phyloP scores from a whole-genome alignment of 148 eudicot genomes.

The Arctostaphylos glauca region DNA sequence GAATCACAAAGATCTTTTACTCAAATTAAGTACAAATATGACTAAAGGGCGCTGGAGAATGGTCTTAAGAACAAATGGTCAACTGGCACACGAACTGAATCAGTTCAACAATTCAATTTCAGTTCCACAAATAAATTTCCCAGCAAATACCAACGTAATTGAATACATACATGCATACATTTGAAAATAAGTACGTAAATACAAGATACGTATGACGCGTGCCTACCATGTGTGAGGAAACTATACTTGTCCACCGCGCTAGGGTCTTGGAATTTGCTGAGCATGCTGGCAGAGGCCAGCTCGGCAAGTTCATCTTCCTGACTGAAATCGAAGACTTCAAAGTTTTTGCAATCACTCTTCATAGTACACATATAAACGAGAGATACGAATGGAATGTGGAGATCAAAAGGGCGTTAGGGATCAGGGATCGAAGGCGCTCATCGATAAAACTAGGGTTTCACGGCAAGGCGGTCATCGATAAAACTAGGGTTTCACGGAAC shows the following conservation, averaged over 20 bases:
- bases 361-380: not conserved
- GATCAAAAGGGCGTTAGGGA: not conserved
- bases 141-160: not conserved
- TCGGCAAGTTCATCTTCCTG: slow-evolving; percentile 40
- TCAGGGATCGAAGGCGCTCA: not conserved
- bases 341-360: slow-evolving; percentile 21
- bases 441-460: not conserved
- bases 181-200: not conserved
- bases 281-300: not conserved
- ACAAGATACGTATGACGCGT: not conserved
- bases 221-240: slow-evolving; percentile 32
- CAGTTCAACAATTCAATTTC: slow-evolving; percentile 9
- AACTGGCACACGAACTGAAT: slow-evolving; percentile 3
- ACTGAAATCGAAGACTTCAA: slow-evolving; percentile 47
- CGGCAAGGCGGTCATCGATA: not conserved
- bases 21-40: not conserved
- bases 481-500: not conserved
- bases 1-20: not conserved
- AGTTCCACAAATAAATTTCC: not conserved
- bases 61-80: not conserved
- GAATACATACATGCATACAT: not conserved
- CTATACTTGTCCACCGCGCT: slow-evolving; percentile 29
- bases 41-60: not conserved
- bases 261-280: slow-evolving; percentile 33
- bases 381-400: not conserved